Base-by-base conservation (phyloP, 257 asterid genomes). In the Perilla frutescens region DNA sequence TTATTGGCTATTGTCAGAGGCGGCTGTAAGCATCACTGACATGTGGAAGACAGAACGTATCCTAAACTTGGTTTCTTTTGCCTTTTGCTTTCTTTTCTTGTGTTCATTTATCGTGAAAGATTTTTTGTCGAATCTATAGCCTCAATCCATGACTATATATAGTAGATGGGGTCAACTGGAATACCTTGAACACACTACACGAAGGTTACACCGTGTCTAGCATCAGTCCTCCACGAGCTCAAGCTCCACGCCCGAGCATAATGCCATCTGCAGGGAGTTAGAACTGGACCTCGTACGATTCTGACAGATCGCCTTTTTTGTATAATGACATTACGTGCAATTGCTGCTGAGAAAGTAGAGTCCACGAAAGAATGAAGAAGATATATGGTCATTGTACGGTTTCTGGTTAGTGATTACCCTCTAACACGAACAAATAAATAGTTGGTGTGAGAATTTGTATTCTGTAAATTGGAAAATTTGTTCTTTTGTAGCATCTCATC, bases 21-120 rank as follows among this genome's bases (percentile, higher is more conserved):
- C 77, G 37, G 90, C 73, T 78, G 77, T 79, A 59, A 87, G 92
- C 85, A 84, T 90, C 81, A 82, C 91, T 7, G 88, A 87, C 77
- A 80, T 87, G 90, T 91, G 90, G 96, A 69, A 78, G 39, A 74
- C 76, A 13, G 89, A 86, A 55, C 53, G 96, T 91, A 87, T 91
- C 91, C 89, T 84, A 40, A 77, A 70, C 54, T 72, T n/a, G 5
- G 9, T 59, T 49, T 20, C 26, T 20, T 20, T 20, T 20, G 26
- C 26, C 26, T 20, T 50, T 39, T n/a, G 40, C 26, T 40, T 8
- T 5, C n/a, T 10, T 43, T 26, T 41, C 10, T 4, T 29, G 26
- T 47, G 11, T 0, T 36, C 59, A 13, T 54, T 7, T 9, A 12
- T 47, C 36, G 3, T 59, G 10, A 4, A 36, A n/a, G 12, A n/a